A percentile compares a stretch with the other conserved stretches of the same genome.
Evolutionary conservation across 306 rosid species (phyloP).

Genomic region (Inga laurina): DNA sequence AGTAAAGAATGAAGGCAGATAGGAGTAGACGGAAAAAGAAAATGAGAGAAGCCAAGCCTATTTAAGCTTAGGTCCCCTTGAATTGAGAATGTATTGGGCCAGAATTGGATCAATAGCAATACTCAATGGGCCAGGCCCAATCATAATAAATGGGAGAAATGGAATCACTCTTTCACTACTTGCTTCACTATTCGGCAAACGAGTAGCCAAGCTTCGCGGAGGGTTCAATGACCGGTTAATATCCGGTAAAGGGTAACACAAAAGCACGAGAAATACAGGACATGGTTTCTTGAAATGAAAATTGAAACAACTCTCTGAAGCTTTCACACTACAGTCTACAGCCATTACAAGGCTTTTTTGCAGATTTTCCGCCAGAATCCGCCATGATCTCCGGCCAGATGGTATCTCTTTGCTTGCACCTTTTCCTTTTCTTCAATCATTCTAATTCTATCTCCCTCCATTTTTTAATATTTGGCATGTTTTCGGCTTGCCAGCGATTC

Average conservation of each 20-base stretch:
- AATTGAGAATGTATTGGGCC: background rate
- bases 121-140: background rate
- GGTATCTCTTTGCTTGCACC: slow-evolving; percentile 16
- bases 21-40: too few species aligned
- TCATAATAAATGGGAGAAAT: background rate
- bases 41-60: too few species aligned
- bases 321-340: slow-evolving; percentile 36
- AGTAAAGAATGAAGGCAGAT: too few species aligned
- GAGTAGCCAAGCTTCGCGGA: slow-evolving; percentile 9
- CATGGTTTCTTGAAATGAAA: slow-evolving; percentile 3
- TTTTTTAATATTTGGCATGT: slow-evolving; percentile 5
- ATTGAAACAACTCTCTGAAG: background rate
- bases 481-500: slow-evolving; percentile 39
- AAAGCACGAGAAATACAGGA: background rate
- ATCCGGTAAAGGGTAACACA: slow-evolving; percentile 46
- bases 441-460: background rate
- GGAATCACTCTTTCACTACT: background rate
- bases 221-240: slow-evolving; percentile 27
- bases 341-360: slow-evolving; percentile 2
- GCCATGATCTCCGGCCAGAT: slow-evolving; percentile 26
- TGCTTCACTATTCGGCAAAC: background rate
- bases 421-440: background rate
- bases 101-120: background rate
- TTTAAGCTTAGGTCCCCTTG: background rate
- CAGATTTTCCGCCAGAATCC: background rate